Conservation (phyloP, 768 basidiomycete species). For the Lyophyllum atratum region DNA sequence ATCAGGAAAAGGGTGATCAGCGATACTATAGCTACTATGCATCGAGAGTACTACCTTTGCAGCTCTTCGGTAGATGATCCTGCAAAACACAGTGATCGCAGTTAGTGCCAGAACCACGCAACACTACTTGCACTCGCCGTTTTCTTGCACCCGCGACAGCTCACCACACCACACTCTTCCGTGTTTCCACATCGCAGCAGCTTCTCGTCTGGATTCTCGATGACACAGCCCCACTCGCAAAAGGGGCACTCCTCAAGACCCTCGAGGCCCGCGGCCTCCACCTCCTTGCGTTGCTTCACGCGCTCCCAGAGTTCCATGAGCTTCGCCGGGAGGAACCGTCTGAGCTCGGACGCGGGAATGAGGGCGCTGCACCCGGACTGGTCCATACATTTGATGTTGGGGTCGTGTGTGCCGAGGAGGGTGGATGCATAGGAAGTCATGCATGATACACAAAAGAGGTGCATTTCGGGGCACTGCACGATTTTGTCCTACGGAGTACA, state of each 20-base stretch:
- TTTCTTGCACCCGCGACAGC: slow-evolving; percentile 80
- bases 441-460: slow-evolving; percentile 82
- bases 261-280: slow-evolving; percentile 76
- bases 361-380: slow-evolving; percentile 67
- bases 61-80: slow-evolving; percentile 84
- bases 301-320: slow-evolving; percentile 71
- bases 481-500: slow-evolving; percentile 62
- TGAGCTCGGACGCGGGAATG: slow-evolving; percentile 72
- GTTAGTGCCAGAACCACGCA: not conserved
- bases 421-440: slow-evolving; percentile 68
- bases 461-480: slow-evolving; percentile 88
- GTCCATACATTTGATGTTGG: slow-evolving; percentile 80
- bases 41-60: slow-evolving; percentile 54
- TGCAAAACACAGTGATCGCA: slow-evolving; percentile 19
- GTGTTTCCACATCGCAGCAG: slow-evolving; percentile 58
- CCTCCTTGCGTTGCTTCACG: slow-evolving; percentile 76
- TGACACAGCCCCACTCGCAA: slow-evolving; percentile 85
- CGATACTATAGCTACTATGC: not conserved
- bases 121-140: slow-evolving; percentile 45
- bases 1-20: not conserved
- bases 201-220: slow-evolving; percentile 66
- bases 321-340: slow-evolving; percentile 65
- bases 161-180: slow-evolving; percentile 73
- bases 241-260: slow-evolving; percentile 89
- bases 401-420: slow-evolving; percentile 63